These are phyloP conservation scores for Trametes versicolor DNA, from an alignment of 1,284 basidiomycete genomes.

Conservation along the genomic window DNA sequence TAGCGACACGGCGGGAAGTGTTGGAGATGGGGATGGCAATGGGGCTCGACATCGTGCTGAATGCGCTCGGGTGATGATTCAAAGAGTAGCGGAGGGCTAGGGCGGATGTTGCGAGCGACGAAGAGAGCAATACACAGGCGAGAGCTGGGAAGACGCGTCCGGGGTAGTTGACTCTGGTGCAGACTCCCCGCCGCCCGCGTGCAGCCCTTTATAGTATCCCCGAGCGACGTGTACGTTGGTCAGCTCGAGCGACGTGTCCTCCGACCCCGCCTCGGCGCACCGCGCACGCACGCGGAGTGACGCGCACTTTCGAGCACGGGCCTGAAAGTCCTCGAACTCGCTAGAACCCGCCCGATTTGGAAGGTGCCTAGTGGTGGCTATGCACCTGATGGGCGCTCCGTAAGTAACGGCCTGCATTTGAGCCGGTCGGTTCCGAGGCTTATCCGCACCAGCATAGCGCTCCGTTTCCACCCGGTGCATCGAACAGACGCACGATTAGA, in stretches of 20 bases:
- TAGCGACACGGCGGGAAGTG: slow-evolving; percentile 3
- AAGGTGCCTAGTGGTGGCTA: slow-evolving; percentile 26
- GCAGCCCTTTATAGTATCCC: slow-evolving; percentile 16
- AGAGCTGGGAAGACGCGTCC: slow-evolving; percentile 15
- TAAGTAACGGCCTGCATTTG: neutral
- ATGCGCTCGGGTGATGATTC: neutral
- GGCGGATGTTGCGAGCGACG: neutral
- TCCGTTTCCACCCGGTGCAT: no score
- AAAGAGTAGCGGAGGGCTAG: neutral
- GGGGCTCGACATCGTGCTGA: slow-evolving; percentile 41
- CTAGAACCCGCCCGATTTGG: slow-evolving; percentile 18
- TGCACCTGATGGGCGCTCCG: neutral
- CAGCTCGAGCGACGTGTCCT: slow-evolving; percentile 14
- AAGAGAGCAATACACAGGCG: slow-evolving; percentile 14
- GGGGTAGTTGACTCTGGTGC: slow-evolving; percentile 19
- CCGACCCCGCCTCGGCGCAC: neutral
- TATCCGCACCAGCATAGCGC: no score
- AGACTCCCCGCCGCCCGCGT: neutral
- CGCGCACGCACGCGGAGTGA: slow-evolving; percentile 11
- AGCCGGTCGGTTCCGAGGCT: no score
- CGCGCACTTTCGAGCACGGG: slow-evolving; percentile 10
- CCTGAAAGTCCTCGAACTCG: slow-evolving; percentile 21
- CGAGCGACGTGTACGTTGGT: slow-evolving; percentile 4
- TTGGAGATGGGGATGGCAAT: slow-evolving; percentile 36
- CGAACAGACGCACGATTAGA: no score